These are phyloP conservation scores for Cyberlindnera misumaiensis DNA, from an alignment of 805 yeast species.

Conservation along the genomic window DNA sequence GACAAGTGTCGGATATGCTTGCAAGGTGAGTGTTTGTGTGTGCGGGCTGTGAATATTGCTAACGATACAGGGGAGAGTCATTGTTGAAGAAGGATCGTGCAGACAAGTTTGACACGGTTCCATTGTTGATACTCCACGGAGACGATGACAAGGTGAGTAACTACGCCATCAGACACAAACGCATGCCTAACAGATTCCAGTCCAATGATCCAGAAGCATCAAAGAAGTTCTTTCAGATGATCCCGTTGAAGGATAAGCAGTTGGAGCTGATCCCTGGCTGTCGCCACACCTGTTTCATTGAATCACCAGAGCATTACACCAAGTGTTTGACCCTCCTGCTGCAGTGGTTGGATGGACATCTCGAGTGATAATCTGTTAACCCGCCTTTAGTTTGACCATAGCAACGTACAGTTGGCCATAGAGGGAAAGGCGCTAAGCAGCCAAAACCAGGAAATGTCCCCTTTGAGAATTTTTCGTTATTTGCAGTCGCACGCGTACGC, in stretches of 20 bases:
- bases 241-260: conserved; percentile 14
- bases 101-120: conserved; percentile 25
- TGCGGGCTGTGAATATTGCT: conserved; percentile 3
- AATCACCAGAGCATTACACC: conserved; percentile 35
- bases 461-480: too few species aligned
- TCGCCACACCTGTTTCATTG: conserved; percentile 41
- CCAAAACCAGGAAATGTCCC: too few species aligned
- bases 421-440: too few species aligned
- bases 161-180: too few species aligned
- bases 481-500: too few species aligned
- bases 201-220: conserved; percentile 39
- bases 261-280: conserved; percentile 24
- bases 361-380: too few species aligned
- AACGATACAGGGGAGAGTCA: conserved; percentile 42
- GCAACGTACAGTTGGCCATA: too few species aligned
- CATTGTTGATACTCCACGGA: conserved; percentile 58
- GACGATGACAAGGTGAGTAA: conserved; percentile 53
- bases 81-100: conserved; percentile 35
- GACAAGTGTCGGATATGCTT: conserved; percentile 54
- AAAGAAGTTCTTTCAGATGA: conserved; percentile 9
- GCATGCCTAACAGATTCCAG: conserved; percentile 25
- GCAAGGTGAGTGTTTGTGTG: conserved; percentile 14
- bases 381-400: too few species aligned
- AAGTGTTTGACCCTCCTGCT: conserved; percentile 31
- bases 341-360: conserved; percentile 28